These are phyloP conservation scores for Fragaria ananassa DNA, from an alignment of 306 rosid species.

Conservation along the genomic window DNA sequence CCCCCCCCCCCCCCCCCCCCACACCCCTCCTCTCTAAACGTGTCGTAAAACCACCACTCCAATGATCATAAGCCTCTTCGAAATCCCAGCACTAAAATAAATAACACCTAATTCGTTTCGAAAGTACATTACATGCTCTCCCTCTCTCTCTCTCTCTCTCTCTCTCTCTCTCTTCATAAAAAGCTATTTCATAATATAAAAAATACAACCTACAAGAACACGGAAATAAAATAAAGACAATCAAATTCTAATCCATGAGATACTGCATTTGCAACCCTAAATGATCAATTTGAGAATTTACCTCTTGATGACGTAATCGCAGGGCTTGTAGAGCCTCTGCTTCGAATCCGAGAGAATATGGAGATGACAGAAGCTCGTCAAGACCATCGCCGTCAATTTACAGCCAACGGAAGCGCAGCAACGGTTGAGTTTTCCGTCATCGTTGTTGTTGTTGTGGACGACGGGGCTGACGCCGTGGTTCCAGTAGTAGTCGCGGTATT, in stretches of 20 bases:
- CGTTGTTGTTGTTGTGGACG: slow-evolving; percentile 29
- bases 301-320: slow-evolving; percentile 56
- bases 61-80: background rate
- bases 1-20: too few species aligned
- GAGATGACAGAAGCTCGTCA: slow-evolving; percentile 57
- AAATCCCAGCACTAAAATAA: background rate
- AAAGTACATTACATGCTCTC: background rate
- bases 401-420: slow-evolving; percentile 53
- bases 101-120: background rate
- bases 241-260: background rate
- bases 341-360: slow-evolving; percentile 65
- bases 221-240: too few species aligned
- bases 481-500: slow-evolving; percentile 63
- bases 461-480: slow-evolving; percentile 68
- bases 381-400: slow-evolving; percentile 55
- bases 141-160: too few species aligned
- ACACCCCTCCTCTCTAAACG: too few species aligned
- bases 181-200: too few species aligned
- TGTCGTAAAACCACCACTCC: background rate
- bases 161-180: too few species aligned
- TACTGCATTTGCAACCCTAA: background rate
- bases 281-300: too few species aligned
- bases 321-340: slow-evolving; percentile 65
- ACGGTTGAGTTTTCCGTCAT: background rate
- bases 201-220: too few species aligned